A percentile compares a stretch with the other conserved stretches of the same genome.
Evolutionary conservation across 306 rosid species (phyloP).

Genomic region (Fagus sylvatica): DNA sequence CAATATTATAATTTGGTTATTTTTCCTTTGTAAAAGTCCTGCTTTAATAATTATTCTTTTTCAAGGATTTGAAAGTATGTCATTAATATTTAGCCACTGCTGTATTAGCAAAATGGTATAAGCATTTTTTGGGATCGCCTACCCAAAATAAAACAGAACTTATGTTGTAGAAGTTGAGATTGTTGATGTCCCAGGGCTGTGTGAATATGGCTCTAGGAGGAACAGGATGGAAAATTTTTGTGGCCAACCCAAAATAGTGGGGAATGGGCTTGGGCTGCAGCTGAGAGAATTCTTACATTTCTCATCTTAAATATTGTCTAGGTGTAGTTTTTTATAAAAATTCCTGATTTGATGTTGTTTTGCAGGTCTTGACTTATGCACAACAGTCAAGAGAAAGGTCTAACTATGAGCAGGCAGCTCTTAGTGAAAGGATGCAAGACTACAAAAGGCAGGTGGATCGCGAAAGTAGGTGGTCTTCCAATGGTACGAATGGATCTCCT

Average conservation of each 20-base stretch:
- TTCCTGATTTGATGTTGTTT: slow-evolving; percentile 28
- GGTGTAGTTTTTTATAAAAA: slow-evolving; percentile 22
- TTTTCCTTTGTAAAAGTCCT: neutral
- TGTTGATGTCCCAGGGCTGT: neutral
- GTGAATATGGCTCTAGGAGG: slow-evolving; percentile 1
- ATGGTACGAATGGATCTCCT: slow-evolving; percentile 93
- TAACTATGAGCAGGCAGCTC: slow-evolving; percentile 98
- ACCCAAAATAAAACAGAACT: neutral
- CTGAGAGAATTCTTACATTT: slow-evolving; percentile 6
- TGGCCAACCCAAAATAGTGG: neutral
- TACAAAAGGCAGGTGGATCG: slow-evolving; percentile 95
- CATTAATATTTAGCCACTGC: neutral
- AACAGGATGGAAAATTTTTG: neutral
- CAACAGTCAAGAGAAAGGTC: slow-evolving; percentile 99
- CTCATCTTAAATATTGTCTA: neutral
- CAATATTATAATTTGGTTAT: neutral
- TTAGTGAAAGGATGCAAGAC: slow-evolving; percentile 98
- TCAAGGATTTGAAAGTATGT: neutral
- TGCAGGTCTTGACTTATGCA: slow-evolving; percentile 96
- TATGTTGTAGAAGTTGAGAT: neutral
- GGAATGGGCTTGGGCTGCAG: neutral
- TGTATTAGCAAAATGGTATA: neutral
- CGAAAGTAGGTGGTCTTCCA: slow-evolving; percentile 92
- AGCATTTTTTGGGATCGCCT: neutral
- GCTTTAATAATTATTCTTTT: neutral